Evolutionary conservation across 116 monocot species (phyloP), one percentile per base, ranked within the genome.

Genomic region (Zostera marina): DNA sequence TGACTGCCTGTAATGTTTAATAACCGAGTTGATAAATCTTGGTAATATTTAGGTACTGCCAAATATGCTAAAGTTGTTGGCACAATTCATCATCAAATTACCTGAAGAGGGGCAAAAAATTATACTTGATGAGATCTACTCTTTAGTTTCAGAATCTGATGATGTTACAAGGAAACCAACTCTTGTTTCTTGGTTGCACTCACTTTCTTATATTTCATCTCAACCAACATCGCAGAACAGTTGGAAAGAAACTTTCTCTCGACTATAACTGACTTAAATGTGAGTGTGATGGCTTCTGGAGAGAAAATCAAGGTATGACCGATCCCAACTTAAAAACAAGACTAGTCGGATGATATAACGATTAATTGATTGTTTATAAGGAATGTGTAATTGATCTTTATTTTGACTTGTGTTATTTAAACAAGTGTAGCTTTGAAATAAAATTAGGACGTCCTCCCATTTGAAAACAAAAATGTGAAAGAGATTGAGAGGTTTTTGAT

Each of bases 151-250:
- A 20, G 96, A 89, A 63, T 96, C 96, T 1, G 96, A 89, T 51
- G 85, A 96, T 72, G 96, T 96, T 19, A 77, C 73, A 11, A 75
- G 96, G 63, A 89, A 89, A 58, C 96, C 89, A 43, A 68, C 80
- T 13, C 65, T 96, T 6, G 89, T 96, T 7, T 96, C 85, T 19
- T 96, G 96, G 89, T 60, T 96, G 32, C 89, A 96, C 62, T 96
- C 96, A 22, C 89, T 96, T 61, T 85, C 85, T 38, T 96, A 77
- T 51, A 47, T 89, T 48, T 89, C 80, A 53, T 82, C 82, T 25
- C 80, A 68, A 51, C 45, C 56, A 15, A 41, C n/a, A 2, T 22
- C 62, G 20, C 16, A 1, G 16, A 6, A 8, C 53, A 17, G 11
- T 42, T 22, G 64, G 22, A 65, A 65, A 41, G 56, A 44, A 52